Evolutionary conservation across 1,284 basidiomycete genomes (phyloP).

Genomic region (Xerocomus nothofagi): DNA sequence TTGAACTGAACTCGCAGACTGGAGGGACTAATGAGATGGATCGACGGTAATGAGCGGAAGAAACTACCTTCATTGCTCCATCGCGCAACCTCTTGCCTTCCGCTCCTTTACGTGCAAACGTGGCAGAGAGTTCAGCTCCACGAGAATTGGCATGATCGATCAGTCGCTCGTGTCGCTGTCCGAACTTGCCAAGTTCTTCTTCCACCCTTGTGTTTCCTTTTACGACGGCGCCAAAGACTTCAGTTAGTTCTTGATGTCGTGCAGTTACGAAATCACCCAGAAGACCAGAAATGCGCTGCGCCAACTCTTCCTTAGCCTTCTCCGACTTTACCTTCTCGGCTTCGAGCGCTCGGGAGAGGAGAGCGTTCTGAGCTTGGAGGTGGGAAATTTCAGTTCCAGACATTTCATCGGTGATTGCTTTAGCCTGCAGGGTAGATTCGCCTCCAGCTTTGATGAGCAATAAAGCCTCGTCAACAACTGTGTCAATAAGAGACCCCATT

Average conservation of each 20-base stretch:
- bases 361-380: constrained; percentile 73
- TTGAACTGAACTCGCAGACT: constrained; percentile 48
- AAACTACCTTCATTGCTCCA: constrained; percentile 56
- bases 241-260: constrained; percentile 67
- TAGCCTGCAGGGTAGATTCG: constrained; percentile 50
- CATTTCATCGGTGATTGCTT: constrained; percentile 50
- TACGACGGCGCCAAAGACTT: constrained; percentile 56
- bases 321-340: constrained; percentile 66
- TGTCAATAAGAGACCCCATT: constrained; percentile 58
- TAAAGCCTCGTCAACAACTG: constrained; percentile 57
- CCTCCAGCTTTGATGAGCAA: constrained; percentile 58
- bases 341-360: constrained; percentile 62
- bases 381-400: constrained; percentile 62
- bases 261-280: constrained; percentile 69
- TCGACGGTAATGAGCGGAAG: neutral
- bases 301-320: constrained; percentile 67
- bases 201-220: constrained; percentile 58
- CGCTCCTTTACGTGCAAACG: constrained; percentile 47
- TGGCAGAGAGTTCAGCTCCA: constrained; percentile 42
- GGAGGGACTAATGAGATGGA: constrained; percentile 18
- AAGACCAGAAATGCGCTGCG: constrained; percentile 70
- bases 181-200: constrained; percentile 48
- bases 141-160: constrained; percentile 43
- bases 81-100: constrained; percentile 59
- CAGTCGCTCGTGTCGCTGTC: constrained; percentile 48